These are phyloP conservation scores for Fusarium fujikuroi DNA, from an alignment of 2,329 filamentous ascomycete genomes.

Conservation along the genomic window DNA sequence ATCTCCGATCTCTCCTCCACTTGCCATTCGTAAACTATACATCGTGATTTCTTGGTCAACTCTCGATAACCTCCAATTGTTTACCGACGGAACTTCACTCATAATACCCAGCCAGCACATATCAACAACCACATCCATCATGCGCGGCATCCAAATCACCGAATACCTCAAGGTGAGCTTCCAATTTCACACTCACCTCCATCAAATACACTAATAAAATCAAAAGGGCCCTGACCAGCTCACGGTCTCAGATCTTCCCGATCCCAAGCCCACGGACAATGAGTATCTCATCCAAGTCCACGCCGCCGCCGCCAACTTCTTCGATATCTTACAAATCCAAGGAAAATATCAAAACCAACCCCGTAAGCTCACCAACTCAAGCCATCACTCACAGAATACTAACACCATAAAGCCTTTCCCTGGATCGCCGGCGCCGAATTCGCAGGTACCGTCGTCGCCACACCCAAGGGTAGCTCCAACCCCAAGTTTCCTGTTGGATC, in stretches of 20 bases:
- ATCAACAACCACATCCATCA: constrained; percentile 52
- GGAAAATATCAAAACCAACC: constrained; percentile 97
- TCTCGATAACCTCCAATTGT: too few relatives aligned
- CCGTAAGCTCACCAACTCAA: constrained; percentile 52
- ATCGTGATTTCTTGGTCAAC: background rate
- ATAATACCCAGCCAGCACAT: background rate
- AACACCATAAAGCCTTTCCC: constrained; percentile 68
- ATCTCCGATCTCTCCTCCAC: background rate
- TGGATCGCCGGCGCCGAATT: constrained; percentile 92
- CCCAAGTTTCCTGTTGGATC: constrained; percentile 80
- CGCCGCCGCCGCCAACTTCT: constrained; percentile 93
- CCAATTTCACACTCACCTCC: background rate
- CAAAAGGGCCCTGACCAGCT: constrained; percentile 81
- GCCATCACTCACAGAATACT: background rate
- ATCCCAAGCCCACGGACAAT: constrained; percentile 74
- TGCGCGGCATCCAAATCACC: constrained; percentile 80
- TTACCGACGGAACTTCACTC: background rate
- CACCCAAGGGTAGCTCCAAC: constrained; percentile 62
- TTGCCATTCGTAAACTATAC: background rate
- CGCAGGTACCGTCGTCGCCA: constrained; percentile 77
- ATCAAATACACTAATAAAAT: background rate
- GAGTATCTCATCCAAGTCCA: constrained; percentile 91
- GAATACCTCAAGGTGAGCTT: constrained; percentile 77
- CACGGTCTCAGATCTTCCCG: constrained; percentile 76
- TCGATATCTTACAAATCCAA: constrained; percentile 93